phyloP scores from a whole-genome alignment of 106 monocot species.

The Acanthochlamys bracteata region DNA sequence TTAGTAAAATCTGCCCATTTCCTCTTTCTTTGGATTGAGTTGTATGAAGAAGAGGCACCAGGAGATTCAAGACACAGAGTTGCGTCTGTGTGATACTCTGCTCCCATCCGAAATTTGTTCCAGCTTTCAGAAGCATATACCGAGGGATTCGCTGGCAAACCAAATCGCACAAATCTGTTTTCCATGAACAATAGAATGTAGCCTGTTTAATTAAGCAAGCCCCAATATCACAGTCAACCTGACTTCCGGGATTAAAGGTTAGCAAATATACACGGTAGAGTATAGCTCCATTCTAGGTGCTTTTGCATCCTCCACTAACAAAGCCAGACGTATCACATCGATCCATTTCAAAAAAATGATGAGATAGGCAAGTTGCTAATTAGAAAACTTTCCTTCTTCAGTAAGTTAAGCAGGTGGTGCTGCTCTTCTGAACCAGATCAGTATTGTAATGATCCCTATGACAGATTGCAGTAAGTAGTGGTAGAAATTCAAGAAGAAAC shows the following conservation, averaged over 20 bases:
- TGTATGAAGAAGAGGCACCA: background rate
- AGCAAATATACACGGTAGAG: background rate
- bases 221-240: constrained; percentile 16
- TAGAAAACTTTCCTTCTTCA: background rate
- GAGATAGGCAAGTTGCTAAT: background rate
- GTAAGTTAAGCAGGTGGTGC: no score
- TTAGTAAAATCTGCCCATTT: constrained; percentile 24
- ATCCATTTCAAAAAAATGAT: constrained; percentile 20
- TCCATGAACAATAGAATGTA: constrained; percentile 13
- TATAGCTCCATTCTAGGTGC: background rate
- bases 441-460: no score
- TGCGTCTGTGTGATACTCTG: constrained; percentile 15
- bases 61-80: constrained; percentile 25
- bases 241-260: constrained; percentile 6
- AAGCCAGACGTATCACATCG: constrained; percentile 36
- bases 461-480: no score
- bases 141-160: background rate
- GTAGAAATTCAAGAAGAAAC: no score
- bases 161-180: constrained; percentile 7
- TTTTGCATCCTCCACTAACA: constrained; percentile 30
- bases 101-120: constrained; percentile 9
- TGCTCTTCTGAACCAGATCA: no score
- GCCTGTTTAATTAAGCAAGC: constrained; percentile 10
- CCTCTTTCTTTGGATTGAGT: constrained; percentile 21
- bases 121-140: background rate